Base-by-base conservation (phyloP, 2,329 filamentous ascomycete genomes). In the Xylaria sp. region DNA sequence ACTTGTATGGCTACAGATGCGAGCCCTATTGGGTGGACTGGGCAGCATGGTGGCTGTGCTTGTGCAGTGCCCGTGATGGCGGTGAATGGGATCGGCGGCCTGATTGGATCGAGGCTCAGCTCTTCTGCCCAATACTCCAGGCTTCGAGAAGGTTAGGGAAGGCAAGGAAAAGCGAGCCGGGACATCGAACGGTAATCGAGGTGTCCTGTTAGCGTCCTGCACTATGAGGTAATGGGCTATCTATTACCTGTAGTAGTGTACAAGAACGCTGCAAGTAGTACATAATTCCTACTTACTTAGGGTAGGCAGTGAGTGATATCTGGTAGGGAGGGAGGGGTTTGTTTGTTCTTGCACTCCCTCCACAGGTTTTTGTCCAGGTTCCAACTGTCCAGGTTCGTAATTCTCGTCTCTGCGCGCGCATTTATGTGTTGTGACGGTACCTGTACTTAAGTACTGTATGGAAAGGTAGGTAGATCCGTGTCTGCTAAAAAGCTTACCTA, bases 71-170 rank as follows among this genome's bases (percentile, higher is more conserved):
- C 8, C 31, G 25, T 3, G 23, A 33, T 27, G 27, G 53, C 48
- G 58, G 54, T 58, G 41, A 62, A 49, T 8, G 8, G 8, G 7
- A 31, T n/a, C 29, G 31, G 11, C 4, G 23, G 15, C 49, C 6
- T 25, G 23, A 54, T 59, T 62, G 55, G 49, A 38, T 40, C 10
- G 44, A 43, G 19, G 17, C 19, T 35, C 10, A 11, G 7, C 43
- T 29, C 5, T 15, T 33, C 4, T 56, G 25, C 46, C 52, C 31
- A 63, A 63, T 43, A 37, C 33, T 41, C 52, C 53, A 63, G 47
- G 46, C 61, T 60, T 63, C 61, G 57, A 63, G 61, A 63, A 63
- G 57, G 38, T 4, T 5, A 46, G 37, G 46, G 40, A 33, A 27
- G 29, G 17, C 40, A 46, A 4, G 25, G 7, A 8, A n/a, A 35